These are phyloP conservation scores for Leptodermis oblonga DNA, from an alignment of 257 asterid genomes.

Conservation along the genomic window DNA sequence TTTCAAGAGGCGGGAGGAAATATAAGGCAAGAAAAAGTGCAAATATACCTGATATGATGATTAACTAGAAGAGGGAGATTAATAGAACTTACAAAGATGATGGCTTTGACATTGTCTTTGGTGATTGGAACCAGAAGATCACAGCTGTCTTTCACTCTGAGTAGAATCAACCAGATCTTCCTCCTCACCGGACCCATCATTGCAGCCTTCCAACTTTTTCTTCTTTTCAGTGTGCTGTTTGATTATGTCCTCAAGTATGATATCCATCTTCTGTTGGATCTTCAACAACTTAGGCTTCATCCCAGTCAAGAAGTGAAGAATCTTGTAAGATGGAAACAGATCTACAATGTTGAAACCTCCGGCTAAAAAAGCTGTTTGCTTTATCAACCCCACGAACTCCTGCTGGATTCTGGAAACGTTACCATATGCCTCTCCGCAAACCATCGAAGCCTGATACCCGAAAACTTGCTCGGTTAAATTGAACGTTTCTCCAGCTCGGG, in stretches of 20 bases:
- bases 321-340: not conserved
- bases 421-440: conserved; percentile 16
- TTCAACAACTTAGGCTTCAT: not conserved
- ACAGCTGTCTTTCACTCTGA: not conserved
- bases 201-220: not conserved
- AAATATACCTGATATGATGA: too few relatives aligned
- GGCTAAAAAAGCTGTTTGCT: not conserved
- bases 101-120: not conserved
- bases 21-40: too few relatives aligned
- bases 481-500: not conserved
- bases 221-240: not conserved
- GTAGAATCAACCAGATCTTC: not conserved
- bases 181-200: not conserved
- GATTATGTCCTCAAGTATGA: not conserved
- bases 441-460: not conserved
- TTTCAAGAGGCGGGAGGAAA: too few relatives aligned
- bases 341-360: not conserved
- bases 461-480: not conserved
- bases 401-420: not conserved
- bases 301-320: not conserved
- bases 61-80: too few relatives aligned
- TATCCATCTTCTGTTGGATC: not conserved
- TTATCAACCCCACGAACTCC: not conserved
- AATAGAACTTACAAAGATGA: conserved; percentile 6
- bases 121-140: conserved; percentile 5